Conservation (phyloP, 73 alveolate genomes). For the Uronychia setigera region DNA sequence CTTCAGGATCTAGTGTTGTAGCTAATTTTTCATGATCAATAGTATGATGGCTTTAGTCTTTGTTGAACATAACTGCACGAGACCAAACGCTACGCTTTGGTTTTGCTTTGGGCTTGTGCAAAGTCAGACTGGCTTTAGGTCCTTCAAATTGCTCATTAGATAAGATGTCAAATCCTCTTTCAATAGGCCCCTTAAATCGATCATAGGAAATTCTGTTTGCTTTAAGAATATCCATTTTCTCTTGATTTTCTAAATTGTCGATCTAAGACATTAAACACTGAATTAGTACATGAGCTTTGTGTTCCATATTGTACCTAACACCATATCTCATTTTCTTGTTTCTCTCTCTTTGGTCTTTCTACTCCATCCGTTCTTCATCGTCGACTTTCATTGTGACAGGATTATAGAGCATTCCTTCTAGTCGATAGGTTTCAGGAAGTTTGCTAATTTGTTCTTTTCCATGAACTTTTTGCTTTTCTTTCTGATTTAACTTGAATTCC, state of each 20-base stretch:
- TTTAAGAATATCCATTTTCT: conserved; percentile 33
- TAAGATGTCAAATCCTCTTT: conserved; percentile 74
- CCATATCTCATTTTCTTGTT: conserved; percentile 80
- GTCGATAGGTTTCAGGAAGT: conserved; percentile 64
- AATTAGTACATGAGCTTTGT: conserved; percentile 32
- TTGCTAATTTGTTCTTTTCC: conserved; percentile 84
- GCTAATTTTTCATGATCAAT: no score
- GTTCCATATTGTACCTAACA: conserved; percentile 77
- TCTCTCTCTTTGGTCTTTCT: conserved; percentile 82
- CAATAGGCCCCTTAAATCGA: conserved; percentile 46
- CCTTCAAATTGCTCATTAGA: conserved; percentile 31
- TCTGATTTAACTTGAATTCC: conserved; percentile 28
- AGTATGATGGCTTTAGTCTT: background rate
- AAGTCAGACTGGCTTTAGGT: background rate
- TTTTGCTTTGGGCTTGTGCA: background rate
- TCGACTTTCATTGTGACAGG: conserved; percentile 82
- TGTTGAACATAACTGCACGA: background rate
- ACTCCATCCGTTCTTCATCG: conserved; percentile 72
- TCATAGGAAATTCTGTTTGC: conserved; percentile 48
- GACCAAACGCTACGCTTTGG: background rate
- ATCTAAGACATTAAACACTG: background rate
- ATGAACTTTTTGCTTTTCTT: conserved; percentile 72
- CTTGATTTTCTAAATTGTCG: conserved; percentile 58
- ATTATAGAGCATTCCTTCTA: conserved; percentile 84
- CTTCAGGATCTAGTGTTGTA: no score